Evolutionary conservation across 2,329 filamentous ascomycete genomes (phyloP).

Genomic region (Helicocarpus griseus): DNA sequence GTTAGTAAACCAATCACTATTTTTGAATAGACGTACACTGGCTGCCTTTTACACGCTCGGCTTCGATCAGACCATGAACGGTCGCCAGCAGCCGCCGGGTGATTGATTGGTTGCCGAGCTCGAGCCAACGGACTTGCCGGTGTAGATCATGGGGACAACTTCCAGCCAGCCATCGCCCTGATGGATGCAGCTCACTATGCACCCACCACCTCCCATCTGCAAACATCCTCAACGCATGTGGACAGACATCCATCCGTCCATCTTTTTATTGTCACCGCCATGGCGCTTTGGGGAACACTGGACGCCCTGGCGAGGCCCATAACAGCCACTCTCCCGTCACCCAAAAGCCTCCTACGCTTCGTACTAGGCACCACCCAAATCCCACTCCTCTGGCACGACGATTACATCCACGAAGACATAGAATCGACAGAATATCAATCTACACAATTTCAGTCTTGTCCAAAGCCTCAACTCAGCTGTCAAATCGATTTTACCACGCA

Average conservation of each 20-base stretch:
- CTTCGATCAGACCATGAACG: no score
- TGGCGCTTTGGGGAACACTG: neutral
- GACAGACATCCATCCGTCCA: neutral
- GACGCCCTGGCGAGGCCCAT: neutral
- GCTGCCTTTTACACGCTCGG: no score
- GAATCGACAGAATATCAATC: constrained; percentile 9
- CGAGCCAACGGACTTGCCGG: neutral
- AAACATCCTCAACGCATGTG: neutral
- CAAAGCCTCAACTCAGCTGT: constrained; percentile 46
- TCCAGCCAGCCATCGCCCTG: neutral
- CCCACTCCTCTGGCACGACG: neutral
- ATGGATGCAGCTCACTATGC: neutral
- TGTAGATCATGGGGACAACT: neutral
- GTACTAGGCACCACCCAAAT: constrained; percentile 1
- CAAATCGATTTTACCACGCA: constrained; percentile 39
- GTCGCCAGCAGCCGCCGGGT: no score
- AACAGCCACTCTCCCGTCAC: neutral
- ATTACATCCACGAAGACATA: neutral
- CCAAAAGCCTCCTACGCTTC: neutral
- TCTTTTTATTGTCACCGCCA: no score
- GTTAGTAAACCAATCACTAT: no score
- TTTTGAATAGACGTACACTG: no score
- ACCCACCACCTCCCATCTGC: neutral
- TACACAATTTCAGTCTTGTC: constrained; percentile 23
- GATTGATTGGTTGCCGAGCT: neutral